Conservation (phyloP, 768 basidiomycete genomes). For the Termitomyces eurrhizus region DNA sequence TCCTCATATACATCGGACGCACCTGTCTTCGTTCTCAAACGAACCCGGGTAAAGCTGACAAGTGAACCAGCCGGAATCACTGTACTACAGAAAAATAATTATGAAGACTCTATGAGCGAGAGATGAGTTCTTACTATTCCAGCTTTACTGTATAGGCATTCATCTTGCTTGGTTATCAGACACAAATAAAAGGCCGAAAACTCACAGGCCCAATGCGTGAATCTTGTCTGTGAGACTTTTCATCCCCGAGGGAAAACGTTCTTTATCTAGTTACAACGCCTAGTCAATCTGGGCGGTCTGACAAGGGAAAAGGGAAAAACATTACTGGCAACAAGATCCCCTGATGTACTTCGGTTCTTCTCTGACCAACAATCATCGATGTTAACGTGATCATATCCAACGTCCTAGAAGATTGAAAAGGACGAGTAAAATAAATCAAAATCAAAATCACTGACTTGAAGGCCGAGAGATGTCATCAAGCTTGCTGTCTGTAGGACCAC, state of each 20-base stretch:
- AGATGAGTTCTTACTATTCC: constrained; percentile 29
- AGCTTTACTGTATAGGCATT: constrained; percentile 28
- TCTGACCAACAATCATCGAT: constrained; percentile 67
- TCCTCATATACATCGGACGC: neutral
- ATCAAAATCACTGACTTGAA: constrained; percentile 30
- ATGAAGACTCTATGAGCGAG: neutral
- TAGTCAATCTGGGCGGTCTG: neutral
- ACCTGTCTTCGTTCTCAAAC: constrained; percentile 46
- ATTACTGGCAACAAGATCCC: constrained; percentile 54
- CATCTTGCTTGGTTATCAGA: neutral
- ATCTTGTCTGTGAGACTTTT: constrained; percentile 50
- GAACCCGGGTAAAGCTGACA: constrained; percentile 65
- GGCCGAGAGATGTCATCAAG: constrained; percentile 51
- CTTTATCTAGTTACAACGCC: constrained; percentile 4
- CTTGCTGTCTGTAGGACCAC: constrained; percentile 49
- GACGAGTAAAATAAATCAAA: neutral
- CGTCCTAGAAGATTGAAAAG: constrained; percentile 33
- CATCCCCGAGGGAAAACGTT: constrained; percentile 58
- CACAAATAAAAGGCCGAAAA: neutral
- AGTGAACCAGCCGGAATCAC: constrained; percentile 70
- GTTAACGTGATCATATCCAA: constrained; percentile 58
- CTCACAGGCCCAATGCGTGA: constrained; percentile 54
- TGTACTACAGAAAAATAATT: constrained; percentile 31
- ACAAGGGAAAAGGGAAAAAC: constrained; percentile 1
- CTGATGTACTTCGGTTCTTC: constrained; percentile 44